These are phyloP conservation scores for Metarhizium album DNA, from an alignment of 2,329 filamentous ascomycete species.

Conservation along the genomic window DNA sequence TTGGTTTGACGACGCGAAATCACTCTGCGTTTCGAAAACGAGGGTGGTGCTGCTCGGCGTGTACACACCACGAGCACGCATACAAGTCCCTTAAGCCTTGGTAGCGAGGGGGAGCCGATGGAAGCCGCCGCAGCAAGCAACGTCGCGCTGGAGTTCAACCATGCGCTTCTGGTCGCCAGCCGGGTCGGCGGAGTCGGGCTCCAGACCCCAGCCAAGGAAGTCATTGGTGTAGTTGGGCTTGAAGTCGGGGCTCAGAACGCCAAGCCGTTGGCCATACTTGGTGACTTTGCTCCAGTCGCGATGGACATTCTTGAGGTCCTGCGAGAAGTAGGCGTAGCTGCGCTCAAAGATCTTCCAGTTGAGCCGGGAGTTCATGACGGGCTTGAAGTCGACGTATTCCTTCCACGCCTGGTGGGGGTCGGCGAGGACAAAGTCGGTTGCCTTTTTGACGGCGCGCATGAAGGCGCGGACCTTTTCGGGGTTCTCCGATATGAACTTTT, in stretches of 20 bases:
- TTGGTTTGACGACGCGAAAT: background rate
- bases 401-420: conserved; percentile 52
- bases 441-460: conserved; percentile 61
- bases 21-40: background rate
- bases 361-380: conserved; percentile 53
- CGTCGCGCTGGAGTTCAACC: conserved; percentile 55
- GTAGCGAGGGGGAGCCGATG: conserved; percentile 28
- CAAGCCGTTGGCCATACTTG: conserved; percentile 62
- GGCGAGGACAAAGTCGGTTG: conserved; percentile 60
- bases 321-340: conserved; percentile 65
- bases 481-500: conserved; percentile 55
- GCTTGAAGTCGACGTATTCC: conserved; percentile 63
- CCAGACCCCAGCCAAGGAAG: conserved; percentile 56
- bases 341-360: conserved; percentile 75
- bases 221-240: conserved; percentile 65
- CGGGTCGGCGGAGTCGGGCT: conserved; percentile 55
- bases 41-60: background rate
- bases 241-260: conserved; percentile 53
- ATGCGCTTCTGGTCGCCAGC: conserved; percentile 66
- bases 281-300: conserved; percentile 74
- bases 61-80: background rate
- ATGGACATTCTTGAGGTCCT: conserved; percentile 61
- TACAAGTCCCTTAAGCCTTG: background rate
- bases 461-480: conserved; percentile 57
- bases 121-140: conserved; percentile 57